Base-by-base conservation (phyloP, 805 yeast species). In the Saccharomycopsis guyanensis region DNA sequence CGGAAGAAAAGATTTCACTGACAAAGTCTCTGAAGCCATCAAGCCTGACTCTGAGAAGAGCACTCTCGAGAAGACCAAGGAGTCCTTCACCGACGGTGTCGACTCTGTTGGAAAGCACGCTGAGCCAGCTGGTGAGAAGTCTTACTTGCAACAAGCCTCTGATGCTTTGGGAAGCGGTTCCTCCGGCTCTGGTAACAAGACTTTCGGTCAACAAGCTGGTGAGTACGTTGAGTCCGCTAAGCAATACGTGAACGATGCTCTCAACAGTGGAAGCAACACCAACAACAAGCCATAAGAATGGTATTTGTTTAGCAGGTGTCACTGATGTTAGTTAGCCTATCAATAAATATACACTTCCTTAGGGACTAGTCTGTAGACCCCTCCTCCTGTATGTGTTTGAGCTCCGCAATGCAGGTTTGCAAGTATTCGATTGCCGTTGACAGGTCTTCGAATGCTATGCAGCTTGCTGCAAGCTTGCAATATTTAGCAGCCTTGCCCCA, bases 1-100 rank as follows among this genome's bases (percentile, higher is more conserved):
- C 51, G 86, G 83, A 59, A 83, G 95, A 82, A 86, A 87, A 70
- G 68, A 76, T 62, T 73, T 86, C 61, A 56, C 80, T 54, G 82
- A 82, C 63, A 84, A 86, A 68, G 68, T 75, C 56, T 48, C 73
- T 45, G 95, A 86, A 71, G 59, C 74, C 37, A 50, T 82, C 38
- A 82, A 75, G 55, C 95, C 95, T 55, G 81, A 86, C 53, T 65
- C 75, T 48, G 74, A 82, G 65, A 87, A 87, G 70, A 57, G 80
- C 33, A 65, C 68, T 59, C 63, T 68, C 44, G 82, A 84, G 59
- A 70, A 82, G 68, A 80, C 80, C 55, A 82, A 82, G 72, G 95
- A 87, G 68, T 48, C 62, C 25, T 77, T 74, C 53, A 78, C 93
- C 49, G 82, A 75, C 60, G 62, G 72, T 15, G 73, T 70, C 57